Evolutionary conservation across 306 rosid genomes (phyloP), one percentile per base, ranked within the genome.

Genomic region (Cercis canadensis): DNA sequence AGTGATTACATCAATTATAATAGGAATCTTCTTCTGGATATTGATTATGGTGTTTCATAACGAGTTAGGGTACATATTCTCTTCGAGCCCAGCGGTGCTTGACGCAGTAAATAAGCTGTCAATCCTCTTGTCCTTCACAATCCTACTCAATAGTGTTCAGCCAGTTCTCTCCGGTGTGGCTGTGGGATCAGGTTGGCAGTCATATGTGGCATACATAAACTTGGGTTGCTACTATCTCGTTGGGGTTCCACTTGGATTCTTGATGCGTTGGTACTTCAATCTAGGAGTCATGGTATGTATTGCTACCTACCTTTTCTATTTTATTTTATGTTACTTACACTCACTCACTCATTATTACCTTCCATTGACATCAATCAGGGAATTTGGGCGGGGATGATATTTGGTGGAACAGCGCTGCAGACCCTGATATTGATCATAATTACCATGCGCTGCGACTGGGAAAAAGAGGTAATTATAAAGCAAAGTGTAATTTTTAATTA

Each of bases 131-230:
- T 96, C 92, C 46, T 81, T 90, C 83, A 86, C 91, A 0, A 78
- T 90, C 71, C 80, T 90, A 0, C 89, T 92, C 75, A 92, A 92
- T 18, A 92, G 96, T 37, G 80, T 92, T 57, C 96, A 92, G 4
- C 96, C 92, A 32, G 70, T 90, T 80, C 90, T 92, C 13, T 90
- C 91, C n/a, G 96, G 96, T 86, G 96, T 93, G 40, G 97, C 98
- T 7, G 94, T 93, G 11, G 98, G 98, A 61, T 90, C 92, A 9
- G 97, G 97, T 3, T 90, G 98, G 97, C 97, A 93, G 54, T 79
- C 92, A 11, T 85, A 79, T 62, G 98, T 93, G 7, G 97, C 97
- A 8, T 93, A 84, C 84, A 81, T 93, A 69, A 93, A 90, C 78
- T 75, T 93, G 73, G 92, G 93, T 32, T 81, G 97, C 80, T 90